A percentile compares a stretch with the other conserved stretches of the same genome.
phyloP scores from a whole-genome alignment of 2,329 filamentous ascomycete species.

The Orbilia ellipsospora region DNA sequence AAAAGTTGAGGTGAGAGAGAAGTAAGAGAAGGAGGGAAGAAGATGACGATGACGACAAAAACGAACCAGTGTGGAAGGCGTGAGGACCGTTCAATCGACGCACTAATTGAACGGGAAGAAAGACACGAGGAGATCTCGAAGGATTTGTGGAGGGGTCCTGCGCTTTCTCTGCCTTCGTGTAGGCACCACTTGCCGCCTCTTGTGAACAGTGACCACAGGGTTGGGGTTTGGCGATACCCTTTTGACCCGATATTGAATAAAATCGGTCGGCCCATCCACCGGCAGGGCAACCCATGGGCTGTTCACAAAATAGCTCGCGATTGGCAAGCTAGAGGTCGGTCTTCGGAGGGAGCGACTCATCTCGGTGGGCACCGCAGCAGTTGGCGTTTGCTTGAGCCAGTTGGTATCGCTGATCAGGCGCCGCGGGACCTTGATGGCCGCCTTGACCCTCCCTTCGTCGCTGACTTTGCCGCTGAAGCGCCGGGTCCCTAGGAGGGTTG shows the following conservation, averaged over 20 bases:
- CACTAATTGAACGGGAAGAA: constrained; percentile 8
- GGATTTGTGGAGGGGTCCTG: constrained; percentile 18
- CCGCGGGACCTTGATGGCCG: constrained; percentile 26
- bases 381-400: constrained; percentile 26
- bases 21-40: constrained; percentile 20
- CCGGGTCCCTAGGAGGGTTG: constrained; percentile 29
- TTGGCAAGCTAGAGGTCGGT: constrained; percentile 23
- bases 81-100: neutral
- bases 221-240: constrained; percentile 2
- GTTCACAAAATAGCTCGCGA: constrained; percentile 43
- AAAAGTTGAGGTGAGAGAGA: constrained; percentile 11
- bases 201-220: constrained; percentile 12
- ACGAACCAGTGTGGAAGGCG: neutral
- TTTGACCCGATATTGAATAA: constrained; percentile 15
- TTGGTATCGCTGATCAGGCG: constrained; percentile 37
- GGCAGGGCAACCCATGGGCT: constrained; percentile 1
- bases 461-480: constrained; percentile 12
- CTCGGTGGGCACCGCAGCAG: neutral
- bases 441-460: constrained; percentile 14
- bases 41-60: neutral
- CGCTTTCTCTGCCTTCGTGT: neutral
- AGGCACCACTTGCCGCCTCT: neutral
- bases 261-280: constrained; percentile 8
- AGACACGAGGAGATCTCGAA: neutral
- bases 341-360: constrained; percentile 26